Conservation (phyloP, 495 filamentous ascomycete species). For the Penicillium odoratum region DNA sequence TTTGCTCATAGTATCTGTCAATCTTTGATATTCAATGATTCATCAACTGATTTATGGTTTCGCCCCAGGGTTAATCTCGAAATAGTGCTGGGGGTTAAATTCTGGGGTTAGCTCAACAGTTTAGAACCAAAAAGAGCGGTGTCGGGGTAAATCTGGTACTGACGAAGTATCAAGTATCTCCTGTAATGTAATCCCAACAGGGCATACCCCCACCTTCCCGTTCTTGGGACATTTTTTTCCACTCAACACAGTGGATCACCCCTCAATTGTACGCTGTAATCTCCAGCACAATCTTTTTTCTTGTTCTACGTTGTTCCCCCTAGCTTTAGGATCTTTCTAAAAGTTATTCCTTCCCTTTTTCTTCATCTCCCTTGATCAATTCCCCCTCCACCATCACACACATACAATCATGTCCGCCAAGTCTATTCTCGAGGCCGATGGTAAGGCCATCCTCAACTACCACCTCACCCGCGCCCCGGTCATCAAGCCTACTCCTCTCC, state of each 20-base stretch:
- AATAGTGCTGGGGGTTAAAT: slow-evolving; percentile 4
- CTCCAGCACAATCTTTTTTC: slow-evolving; percentile 34
- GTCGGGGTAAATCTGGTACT: not conserved
- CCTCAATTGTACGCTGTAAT: slow-evolving; percentile 39
- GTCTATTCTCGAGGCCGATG: slow-evolving; percentile 96
- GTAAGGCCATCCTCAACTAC: slow-evolving; percentile 99
- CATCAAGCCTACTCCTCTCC: slow-evolving; percentile 97
- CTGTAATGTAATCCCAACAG: slow-evolving; percentile 7
- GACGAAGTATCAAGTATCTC: not conserved
- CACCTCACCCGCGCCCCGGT: slow-evolving; percentile 97
- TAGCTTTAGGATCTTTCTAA: slow-evolving; percentile 16
- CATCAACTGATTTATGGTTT: too few relatives aligned
- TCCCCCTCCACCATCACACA: slow-evolving; percentile 20
- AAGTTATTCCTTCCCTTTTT: slow-evolving; percentile 13
- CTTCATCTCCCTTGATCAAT: slow-evolving; percentile 14
- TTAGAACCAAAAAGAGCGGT: slow-evolving; percentile 3
- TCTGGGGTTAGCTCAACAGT: slow-evolving; percentile 10
- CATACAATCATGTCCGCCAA: slow-evolving; percentile 87
- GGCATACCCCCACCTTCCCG: slow-evolving; percentile 10
- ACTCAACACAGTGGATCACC: slow-evolving; percentile 28
- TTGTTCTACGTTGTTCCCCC: slow-evolving; percentile 26
- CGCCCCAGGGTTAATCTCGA: not conserved
- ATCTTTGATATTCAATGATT: not conserved
- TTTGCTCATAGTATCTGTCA: not conserved
- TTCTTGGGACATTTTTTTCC: not conserved